Evolutionary conservation across 2,329 filamentous ascomycete species (phyloP).

Genomic region (Allantophomopsis lycopodina): DNA sequence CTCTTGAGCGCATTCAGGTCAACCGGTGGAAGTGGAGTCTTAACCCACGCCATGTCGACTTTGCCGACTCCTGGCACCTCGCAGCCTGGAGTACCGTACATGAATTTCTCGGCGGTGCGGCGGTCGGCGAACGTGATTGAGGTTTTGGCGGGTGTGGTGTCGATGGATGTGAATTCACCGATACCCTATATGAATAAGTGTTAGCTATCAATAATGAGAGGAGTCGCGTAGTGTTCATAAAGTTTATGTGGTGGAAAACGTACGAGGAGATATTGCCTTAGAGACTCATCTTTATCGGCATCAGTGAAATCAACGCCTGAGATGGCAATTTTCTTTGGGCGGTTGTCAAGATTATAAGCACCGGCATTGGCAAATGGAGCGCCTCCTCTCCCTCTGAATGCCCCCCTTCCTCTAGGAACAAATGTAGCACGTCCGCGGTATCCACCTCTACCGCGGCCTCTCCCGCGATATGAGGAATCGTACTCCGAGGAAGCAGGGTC

Average conservation of each 20-base stretch:
- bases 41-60: conserved; percentile 53
- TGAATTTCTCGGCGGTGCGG: conserved; percentile 58
- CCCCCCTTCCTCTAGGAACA: conserved; percentile 24
- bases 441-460: conserved; percentile 23
- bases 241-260: conserved; percentile 16
- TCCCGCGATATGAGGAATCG: conserved; percentile 22
- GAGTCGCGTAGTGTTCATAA: neutral
- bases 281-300: conserved; percentile 48
- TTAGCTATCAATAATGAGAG: conserved; percentile 1
- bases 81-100: conserved; percentile 39
- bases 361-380: conserved; percentile 18
- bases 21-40: conserved; percentile 14
- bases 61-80: conserved; percentile 49
- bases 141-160: conserved; percentile 30
- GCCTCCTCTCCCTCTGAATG: conserved; percentile 31
- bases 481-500: conserved; percentile 35
- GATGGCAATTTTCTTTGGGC: conserved; percentile 54
- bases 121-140: conserved; percentile 52
- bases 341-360: conserved; percentile 59
- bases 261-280: conserved; percentile 60
- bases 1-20: conserved; percentile 5
- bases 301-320: conserved; percentile 49
- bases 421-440: conserved; percentile 23
- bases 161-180: conserved; percentile 47
- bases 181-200: conserved; percentile 32